These are phyloP conservation scores for Claviceps sp. DNA, from an alignment of 2,329 filamentous ascomycete species.

Conservation along the genomic window DNA sequence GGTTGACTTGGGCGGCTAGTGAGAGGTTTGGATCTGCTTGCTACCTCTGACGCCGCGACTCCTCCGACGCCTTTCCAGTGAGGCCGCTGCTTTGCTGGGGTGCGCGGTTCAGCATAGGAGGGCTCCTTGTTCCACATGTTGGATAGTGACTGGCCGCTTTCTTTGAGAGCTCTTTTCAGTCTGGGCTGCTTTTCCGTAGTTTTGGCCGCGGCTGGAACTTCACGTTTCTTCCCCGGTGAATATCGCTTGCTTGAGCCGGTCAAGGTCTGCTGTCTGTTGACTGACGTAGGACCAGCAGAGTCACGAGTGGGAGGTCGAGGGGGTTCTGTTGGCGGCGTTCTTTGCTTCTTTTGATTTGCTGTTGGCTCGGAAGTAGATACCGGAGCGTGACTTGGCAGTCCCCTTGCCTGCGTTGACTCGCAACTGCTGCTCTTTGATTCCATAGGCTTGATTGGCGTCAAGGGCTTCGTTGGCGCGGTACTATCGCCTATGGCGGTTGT, in stretches of 20 bases:
- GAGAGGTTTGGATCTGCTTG: constrained; percentile 3
- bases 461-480: neutral
- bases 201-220: constrained; percentile 11
- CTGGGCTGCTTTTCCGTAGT: constrained; percentile 12
- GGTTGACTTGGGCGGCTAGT: constrained; percentile 3
- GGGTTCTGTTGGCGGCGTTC: constrained; percentile 20
- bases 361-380: constrained; percentile 1
- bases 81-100: constrained; percentile 11
- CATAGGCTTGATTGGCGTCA: neutral
- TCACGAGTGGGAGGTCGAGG: constrained; percentile 7
- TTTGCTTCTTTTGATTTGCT: constrained; percentile 34
- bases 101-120: constrained; percentile 10
- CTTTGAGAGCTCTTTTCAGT: constrained; percentile 36
- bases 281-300: constrained; percentile 9
- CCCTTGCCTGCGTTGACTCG: neutral
- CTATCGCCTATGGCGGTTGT: neutral
- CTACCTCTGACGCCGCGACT: neutral
- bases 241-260: constrained; percentile 5
- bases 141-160: constrained; percentile 32
- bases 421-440: neutral
- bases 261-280: neutral
- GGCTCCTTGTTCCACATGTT: constrained; percentile 38
- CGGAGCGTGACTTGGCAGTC: neutral
- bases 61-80: constrained; percentile 13
- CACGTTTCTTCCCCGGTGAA: constrained; percentile 17